phyloP scores from a whole-genome alignment of 768 basidiomycete genomes.

The Suillus hirtellus region DNA sequence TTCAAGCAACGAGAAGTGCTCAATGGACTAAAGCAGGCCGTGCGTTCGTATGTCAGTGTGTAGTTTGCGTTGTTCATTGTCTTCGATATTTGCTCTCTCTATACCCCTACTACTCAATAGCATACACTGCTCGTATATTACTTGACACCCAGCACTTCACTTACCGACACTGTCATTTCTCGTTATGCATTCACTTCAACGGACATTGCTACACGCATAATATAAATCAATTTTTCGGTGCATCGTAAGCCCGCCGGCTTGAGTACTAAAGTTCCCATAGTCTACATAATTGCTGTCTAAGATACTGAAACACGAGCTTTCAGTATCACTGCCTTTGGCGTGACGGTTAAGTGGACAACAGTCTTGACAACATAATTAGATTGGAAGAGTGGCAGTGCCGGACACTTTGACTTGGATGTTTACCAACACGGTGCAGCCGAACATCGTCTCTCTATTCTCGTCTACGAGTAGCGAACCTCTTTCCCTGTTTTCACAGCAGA shows the following conservation, averaged over 20 bases:
- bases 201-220: background rate
- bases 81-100: conserved; percentile 1
- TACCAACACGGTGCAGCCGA: conserved; percentile 56
- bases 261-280: no score
- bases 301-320: no score
- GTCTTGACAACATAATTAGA: no score
- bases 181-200: background rate
- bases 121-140: background rate
- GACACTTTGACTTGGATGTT: conserved; percentile 47
- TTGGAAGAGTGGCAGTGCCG: background rate
- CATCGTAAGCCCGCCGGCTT: no score
- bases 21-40: conserved; percentile 49
- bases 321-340: no score
- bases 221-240: background rate
- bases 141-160: background rate
- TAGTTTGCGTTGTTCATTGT: conserved; percentile 1
- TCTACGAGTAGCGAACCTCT: conserved; percentile 68
- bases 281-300: no score
- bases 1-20: conserved; percentile 56
- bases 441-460: conserved; percentile 71
- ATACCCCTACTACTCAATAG: background rate
- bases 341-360: no score
- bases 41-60: conserved; percentile 23
- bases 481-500: conserved; percentile 48
- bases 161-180: background rate